Evolutionary conservation across 768 basidiomycete species (phyloP).

Genomic region (Pulveroboletus sp.): DNA sequence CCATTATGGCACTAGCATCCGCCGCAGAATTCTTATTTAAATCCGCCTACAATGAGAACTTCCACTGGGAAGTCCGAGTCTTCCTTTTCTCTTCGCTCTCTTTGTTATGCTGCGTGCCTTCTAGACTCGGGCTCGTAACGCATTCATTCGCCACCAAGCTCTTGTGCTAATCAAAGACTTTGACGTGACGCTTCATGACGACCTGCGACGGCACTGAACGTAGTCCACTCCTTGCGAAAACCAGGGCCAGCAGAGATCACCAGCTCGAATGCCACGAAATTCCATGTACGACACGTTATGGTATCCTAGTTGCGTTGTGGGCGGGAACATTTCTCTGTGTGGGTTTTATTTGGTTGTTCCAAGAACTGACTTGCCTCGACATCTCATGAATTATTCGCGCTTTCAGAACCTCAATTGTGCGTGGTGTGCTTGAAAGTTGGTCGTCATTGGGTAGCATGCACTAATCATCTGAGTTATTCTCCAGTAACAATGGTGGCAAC

Average conservation of each 20-base stretch:
- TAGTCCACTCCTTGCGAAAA: conserved; percentile 23
- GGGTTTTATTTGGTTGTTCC: conserved; percentile 24
- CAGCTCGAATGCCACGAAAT: conserved; percentile 58
- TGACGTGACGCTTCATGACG: not conserved
- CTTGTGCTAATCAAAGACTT: too few relatives aligned
- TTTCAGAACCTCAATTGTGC: conserved; percentile 14
- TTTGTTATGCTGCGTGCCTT: too few relatives aligned
- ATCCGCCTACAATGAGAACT: too few relatives aligned
- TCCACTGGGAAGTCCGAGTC: too few relatives aligned
- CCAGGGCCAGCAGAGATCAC: not conserved
- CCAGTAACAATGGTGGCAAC: conserved; percentile 27
- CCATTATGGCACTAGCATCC: too few relatives aligned
- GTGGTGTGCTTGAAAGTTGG: not conserved
- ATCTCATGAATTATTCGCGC: not conserved
- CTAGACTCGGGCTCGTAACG: too few relatives aligned
- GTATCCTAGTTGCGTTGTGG: conserved; percentile 70
- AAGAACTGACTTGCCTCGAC: not conserved
- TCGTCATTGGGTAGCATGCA: not conserved
- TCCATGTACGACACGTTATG: conserved; percentile 51
- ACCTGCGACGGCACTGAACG: conserved; percentile 17
- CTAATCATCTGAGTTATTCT: not conserved
- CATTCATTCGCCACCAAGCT: too few relatives aligned
- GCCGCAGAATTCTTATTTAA: too few relatives aligned
- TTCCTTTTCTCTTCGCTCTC: too few relatives aligned
- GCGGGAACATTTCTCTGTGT: conserved; percentile 69